Conservation (phyloP, 768 basidiomycete species). For the Baorangia bicolor region DNA sequence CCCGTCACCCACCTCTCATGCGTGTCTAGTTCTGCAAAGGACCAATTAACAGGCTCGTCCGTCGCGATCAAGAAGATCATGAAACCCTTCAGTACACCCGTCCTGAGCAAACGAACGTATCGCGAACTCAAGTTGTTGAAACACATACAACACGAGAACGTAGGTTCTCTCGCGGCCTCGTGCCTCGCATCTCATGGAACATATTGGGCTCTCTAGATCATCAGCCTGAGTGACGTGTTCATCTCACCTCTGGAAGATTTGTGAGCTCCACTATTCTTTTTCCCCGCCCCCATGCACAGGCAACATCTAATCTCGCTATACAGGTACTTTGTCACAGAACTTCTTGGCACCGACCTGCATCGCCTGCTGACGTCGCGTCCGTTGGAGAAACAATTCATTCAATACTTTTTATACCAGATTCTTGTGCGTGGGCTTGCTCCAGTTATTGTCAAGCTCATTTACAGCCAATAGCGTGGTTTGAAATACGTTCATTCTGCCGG, state of each 20-base stretch:
- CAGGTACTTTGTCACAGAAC: conserved; percentile 98
- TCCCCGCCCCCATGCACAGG: background rate
- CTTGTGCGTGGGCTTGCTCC: conserved; percentile 53
- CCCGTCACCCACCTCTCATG: conserved; percentile 9
- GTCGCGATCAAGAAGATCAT: conserved; percentile 99
- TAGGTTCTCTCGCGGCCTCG: conserved; percentile 36
- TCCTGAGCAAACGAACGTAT: conserved; percentile 97
- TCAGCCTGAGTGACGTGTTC: conserved; percentile 98
- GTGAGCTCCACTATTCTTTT: conserved; percentile 44
- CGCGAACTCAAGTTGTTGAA: conserved; percentile 97
- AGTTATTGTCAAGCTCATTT: conserved; percentile 5
- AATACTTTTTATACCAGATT: conserved; percentile 99
- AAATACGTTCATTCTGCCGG: conserved; percentile 99
- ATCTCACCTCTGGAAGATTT: conserved; percentile 99
- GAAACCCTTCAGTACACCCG: conserved; percentile 99
- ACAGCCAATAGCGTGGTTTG: conserved; percentile 71
- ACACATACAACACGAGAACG: conserved; percentile 98
- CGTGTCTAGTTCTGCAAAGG: conserved; percentile 76
- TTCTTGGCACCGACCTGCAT: conserved; percentile 97
- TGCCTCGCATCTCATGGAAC: conserved; percentile 5
- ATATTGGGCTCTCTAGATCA: conserved; percentile 60
- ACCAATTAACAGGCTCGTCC: conserved; percentile 89
- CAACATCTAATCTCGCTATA: background rate
- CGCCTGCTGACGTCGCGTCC: conserved; percentile 95
- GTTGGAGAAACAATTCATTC: conserved; percentile 99